Evolutionary conservation across 345 rosid genomes (phyloP).

Genomic region (Toxicodendron radicans): DNA sequence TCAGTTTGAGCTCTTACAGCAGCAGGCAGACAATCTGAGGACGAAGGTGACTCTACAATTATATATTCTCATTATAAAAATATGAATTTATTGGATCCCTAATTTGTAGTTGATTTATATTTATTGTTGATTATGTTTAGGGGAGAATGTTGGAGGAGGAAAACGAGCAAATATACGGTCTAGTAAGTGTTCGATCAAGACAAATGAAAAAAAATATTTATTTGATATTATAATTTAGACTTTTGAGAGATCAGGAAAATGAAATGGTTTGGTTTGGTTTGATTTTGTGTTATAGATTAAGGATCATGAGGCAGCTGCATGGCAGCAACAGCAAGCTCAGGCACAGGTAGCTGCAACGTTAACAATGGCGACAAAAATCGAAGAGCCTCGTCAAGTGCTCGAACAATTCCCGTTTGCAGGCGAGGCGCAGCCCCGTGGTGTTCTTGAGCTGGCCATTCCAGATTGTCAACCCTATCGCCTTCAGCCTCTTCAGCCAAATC

Average conservation of each 20-base stretch:
- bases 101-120: too few relatives aligned
- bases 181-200: slow-evolving; percentile 20
- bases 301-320: slow-evolving; percentile 13
- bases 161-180: slow-evolving; percentile 30
- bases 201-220: background rate
- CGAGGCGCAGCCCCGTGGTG: slow-evolving; percentile 28
- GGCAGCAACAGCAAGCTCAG: slow-evolving; percentile 19
- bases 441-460: slow-evolving; percentile 30
- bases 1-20: slow-evolving; percentile 34
- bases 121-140: slow-evolving; percentile 1
- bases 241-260: background rate
- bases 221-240: background rate
- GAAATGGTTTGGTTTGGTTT: too few relatives aligned
- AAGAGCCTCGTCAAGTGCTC: slow-evolving; percentile 10
- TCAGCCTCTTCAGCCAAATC: slow-evolving; percentile 35
- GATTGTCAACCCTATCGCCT: slow-evolving; percentile 20
- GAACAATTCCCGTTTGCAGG: slow-evolving; percentile 28
- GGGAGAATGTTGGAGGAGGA: slow-evolving; percentile 38
- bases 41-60: slow-evolving; percentile 26
- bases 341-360: too few relatives aligned
- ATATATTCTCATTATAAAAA: too few relatives aligned
- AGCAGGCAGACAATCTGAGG: slow-evolving; percentile 31
- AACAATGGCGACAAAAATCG: slow-evolving; percentile 11
- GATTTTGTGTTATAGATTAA: background rate
- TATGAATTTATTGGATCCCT: too few relatives aligned